Evolutionary conservation across 2,329 filamentous ascomycete genomes (phyloP), one percentile per base, ranked within the genome.

Genomic region (Nigrospora sphaerica): DNA sequence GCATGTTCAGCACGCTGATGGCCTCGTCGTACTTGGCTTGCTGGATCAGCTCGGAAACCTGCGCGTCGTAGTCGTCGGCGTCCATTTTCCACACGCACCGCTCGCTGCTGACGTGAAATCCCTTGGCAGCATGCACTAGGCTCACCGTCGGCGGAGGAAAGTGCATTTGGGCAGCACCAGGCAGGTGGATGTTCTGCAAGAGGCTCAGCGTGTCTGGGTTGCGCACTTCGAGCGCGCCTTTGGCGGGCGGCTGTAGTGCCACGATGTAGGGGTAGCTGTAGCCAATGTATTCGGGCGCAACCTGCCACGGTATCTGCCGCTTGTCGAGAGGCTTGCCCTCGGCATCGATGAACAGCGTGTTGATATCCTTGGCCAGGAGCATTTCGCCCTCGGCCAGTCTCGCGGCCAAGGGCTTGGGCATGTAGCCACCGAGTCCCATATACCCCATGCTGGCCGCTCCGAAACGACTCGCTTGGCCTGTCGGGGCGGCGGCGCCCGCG

Each of bases 201-300:
- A 96, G 70, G n/a, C 84, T 93, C 39, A 97, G 70, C 0, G 92
- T 97, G 48, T 93, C 86, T 0, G 93, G 92, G 59, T 96, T 98
- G 36, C 93, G 80, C 34, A 98, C 85, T 66, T 98, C 93, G 12
- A 98, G 71, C 0, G 80, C 81, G 3, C 92, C 90, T 64, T 93
- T 95, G 1, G 86, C 77, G 1, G 89, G 82, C 9, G 89, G 75
- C 60, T 95, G 90, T 13, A 98, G 71, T 11, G 90, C 88, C 42
- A 98, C 73, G 46, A 98, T 83, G 62, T 96, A 98, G 0, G 93
- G 93, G 62, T 98, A 98, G 18, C 91, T 96, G 64, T 96, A 98
- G 18, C 92, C 93, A 49, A 98, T 84, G 46, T 85, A 85, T 57
- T 96, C 91, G 1, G 93, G 95, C 1, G 92, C 88, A 32, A 80